Evolutionary conservation across 2,329 filamentous ascomycete species (phyloP), one percentile per base, ranked within the genome.

Genomic region (Fusarium secorum): DNA sequence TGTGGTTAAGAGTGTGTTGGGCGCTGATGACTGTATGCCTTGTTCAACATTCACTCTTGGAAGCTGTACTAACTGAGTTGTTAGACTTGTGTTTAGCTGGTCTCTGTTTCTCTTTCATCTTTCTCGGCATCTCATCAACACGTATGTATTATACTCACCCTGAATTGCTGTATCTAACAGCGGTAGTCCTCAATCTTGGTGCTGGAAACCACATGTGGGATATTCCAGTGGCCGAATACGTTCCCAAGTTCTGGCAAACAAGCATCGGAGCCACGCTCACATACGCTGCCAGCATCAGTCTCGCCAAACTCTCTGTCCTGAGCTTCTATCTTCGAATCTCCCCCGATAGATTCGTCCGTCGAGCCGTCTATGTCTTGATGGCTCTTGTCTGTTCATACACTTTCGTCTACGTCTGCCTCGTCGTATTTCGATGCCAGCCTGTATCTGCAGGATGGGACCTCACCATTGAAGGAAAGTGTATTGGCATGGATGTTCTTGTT

Each of bases 291-390:
- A 79, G 79, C 22, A 64, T 85, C 13, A 77, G 77, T 18, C 75
- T 77, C 22, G 79, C 85, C 53, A 85, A 86, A 67, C 75, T 79
- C 1, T 85, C 83, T 0, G 83, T 85, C 33, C 74, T 85, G 3
- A 79, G 79, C 64, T 84, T 84, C 61, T 85, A 85, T 52, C 78
- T 85, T 17, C 79, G 84, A 32, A 83, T 86, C 46, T 77, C 71
- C 0, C 75, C 75, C 7, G 66, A 74, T 15, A 60, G 62, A 32
- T 22, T 62, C n/a, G 70, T 77, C 30, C 75, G 72, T 39, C 62
- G 70, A 26, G 64, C 67, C 7, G 75, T 77, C 2, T 59, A 71
- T 62, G 39, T 46, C 17, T 61, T 62, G 20, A 81, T 84, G 30
- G 66, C 68, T 17, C 71, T 85, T 14, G 77, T 84, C 49, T 57